Evolutionary conservation across 768 basidiomycete genomes (phyloP).

Genomic region (Termitomyces eurrhizus): DNA sequence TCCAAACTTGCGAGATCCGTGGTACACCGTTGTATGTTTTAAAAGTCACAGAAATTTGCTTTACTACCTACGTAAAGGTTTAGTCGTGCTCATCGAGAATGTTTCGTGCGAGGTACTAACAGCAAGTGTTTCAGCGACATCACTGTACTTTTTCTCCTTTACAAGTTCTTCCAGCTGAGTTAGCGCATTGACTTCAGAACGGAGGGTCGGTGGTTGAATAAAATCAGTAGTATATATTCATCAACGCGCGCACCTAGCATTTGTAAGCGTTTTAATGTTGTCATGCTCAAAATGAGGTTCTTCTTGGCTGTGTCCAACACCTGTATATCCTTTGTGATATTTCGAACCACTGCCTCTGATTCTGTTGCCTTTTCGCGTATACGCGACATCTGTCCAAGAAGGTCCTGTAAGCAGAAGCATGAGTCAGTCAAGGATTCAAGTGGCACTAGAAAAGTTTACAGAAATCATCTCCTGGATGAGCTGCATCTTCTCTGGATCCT

Average conservation of each 20-base stretch:
- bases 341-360: conserved; percentile 91
- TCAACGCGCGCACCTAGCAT: conserved; percentile 73
- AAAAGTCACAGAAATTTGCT: conserved; percentile 79
- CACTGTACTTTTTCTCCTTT: conserved; percentile 73
- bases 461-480: conserved; percentile 95
- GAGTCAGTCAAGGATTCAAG: not conserved
- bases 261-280: conserved; percentile 82
- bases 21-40: conserved; percentile 75
- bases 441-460: conserved; percentile 37
- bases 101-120: conserved; percentile 31
- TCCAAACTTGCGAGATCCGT: conserved; percentile 73
- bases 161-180: conserved; percentile 77
- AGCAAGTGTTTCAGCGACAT: conserved; percentile 78
- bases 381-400: conserved; percentile 92
- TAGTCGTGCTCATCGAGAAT: not conserved
- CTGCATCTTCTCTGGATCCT: conserved; percentile 87
- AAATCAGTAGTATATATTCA: not conserved
- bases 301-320: conserved; percentile 90
- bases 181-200: conserved; percentile 66
- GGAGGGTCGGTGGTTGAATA: not conserved
- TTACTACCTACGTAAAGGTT: conserved; percentile 62
- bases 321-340: conserved; percentile 97
- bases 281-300: conserved; percentile 89
- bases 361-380: conserved; percentile 97
- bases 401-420: conserved; percentile 51